phyloP scores from a whole-genome alignment of 257 asterid species.

The Solanum corneliomulleri region DNA sequence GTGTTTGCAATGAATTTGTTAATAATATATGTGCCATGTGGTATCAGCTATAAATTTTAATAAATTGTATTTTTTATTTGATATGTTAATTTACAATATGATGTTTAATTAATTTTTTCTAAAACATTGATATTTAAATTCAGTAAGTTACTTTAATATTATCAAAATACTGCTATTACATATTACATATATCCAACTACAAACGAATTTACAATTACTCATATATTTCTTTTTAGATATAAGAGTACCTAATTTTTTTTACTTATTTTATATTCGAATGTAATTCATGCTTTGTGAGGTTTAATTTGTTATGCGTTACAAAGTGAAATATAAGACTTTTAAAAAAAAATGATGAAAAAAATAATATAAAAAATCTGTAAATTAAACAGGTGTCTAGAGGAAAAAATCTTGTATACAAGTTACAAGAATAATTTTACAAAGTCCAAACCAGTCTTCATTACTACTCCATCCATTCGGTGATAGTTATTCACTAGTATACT shows the following conservation, averaged over 20 bases:
- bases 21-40: no score
- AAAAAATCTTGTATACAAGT: neutral
- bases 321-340: no score
- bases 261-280: neutral
- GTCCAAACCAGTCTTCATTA: neutral
- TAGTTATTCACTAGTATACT: no score
- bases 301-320: neutral
- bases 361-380: no score
- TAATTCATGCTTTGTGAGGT: neutral
- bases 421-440: neutral
- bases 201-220: neutral
- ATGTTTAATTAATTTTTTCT: neutral
- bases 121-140: no score
- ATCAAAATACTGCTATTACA: no score
- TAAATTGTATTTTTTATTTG: no score
- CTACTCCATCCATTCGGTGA: neutral
- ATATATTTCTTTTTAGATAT: neutral
- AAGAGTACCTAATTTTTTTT: no score
- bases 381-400: neutral
- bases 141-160: neutral
- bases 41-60: no score
- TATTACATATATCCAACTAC: neutral
- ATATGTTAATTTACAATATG: no score
- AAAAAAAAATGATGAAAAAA: no score
- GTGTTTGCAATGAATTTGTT: no score